Base-by-base conservation (phyloP, 306 rosid genomes). In the Castanea mollissima region DNA sequence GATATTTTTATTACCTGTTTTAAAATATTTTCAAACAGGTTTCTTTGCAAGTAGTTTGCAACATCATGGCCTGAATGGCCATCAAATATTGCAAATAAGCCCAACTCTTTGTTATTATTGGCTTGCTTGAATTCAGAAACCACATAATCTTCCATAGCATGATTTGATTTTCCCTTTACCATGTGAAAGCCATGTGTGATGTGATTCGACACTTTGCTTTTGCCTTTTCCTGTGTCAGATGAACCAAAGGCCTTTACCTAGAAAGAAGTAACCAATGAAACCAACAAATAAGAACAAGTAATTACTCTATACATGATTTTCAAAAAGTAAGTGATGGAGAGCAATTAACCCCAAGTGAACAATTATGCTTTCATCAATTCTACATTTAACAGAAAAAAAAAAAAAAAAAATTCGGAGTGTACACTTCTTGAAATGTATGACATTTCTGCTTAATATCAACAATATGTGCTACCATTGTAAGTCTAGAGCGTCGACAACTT, bases 41-140 rank as follows among this genome's bases (percentile, higher is more conserved):
- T 78, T 80, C 51, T 70, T 35, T 86, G 90, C 85, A 91, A 89
- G 84, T 86, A 91, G 85, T 74, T 85, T 20, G 93, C 91, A 54
- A 91, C 88, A 57, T 88, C 85, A 74, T 91, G 90, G 67, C 96
- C 93, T 77, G 85, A 86, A 82, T 91, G 96, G 49, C 93, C 93
- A 77, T 91, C 96, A 34, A 91, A 91, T 68, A 91, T 91, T 6
- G 96, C 96, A 80, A 91, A 89, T 35, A 91, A 82, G 29, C 96
- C 96, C 70, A 91, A 76, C 16, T 86, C 88, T 10, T 77, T 75
- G 38, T 89, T 88, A 12, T 78, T 78, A 34, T 38, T 38, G 11
- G 81, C 78, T 79, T 79, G 84, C 88, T 85, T 89, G 80, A 86
- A 86, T 74, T 85, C 87, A 25, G 96, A 80, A 58, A 91, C 93